These are phyloP conservation scores for Venturia aucupariae DNA, from an alignment of 2,329 filamentous ascomycete species.

Conservation along the genomic window DNA sequence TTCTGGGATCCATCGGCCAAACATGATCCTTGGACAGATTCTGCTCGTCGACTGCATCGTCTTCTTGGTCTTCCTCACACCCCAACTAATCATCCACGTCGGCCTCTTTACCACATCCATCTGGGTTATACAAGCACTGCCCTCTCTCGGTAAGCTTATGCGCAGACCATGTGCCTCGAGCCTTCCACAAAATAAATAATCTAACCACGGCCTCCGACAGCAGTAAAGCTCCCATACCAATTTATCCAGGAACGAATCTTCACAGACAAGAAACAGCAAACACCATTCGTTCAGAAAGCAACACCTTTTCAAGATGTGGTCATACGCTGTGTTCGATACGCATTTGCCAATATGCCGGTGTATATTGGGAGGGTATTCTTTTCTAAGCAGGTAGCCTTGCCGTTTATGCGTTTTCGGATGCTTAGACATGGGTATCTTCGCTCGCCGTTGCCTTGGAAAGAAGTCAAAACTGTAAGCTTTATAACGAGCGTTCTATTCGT, in stretches of 20 bases:
- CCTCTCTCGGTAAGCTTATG: conserved; percentile 56
- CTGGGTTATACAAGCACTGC: conserved; percentile 54
- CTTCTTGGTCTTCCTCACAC: conserved; percentile 61
- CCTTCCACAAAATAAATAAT: neutral
- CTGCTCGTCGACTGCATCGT: conserved; percentile 67
- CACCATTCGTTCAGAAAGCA: conserved; percentile 59
- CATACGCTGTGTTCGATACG: conserved; percentile 67
- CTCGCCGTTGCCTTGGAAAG: conserved; percentile 54
- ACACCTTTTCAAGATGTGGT: conserved; percentile 69
- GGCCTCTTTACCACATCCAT: conserved; percentile 50
- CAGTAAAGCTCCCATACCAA: conserved; percentile 47
- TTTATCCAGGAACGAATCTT: conserved; percentile 52
- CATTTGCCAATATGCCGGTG: conserved; percentile 62
- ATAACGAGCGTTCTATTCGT: neutral
- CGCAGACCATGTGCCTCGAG: neutral
- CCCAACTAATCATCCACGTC: conserved; percentile 60
- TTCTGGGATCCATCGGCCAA: conserved; percentile 17
- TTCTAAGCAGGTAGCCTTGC: conserved; percentile 60
- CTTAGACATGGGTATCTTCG: conserved; percentile 58
- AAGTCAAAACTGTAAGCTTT: conserved; percentile 19
- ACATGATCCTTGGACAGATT: conserved; percentile 65
- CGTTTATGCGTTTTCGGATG: conserved; percentile 68
- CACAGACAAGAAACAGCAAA: conserved; percentile 34
- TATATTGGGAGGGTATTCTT: conserved; percentile 68
- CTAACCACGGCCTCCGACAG: conserved; percentile 32